Evolutionary conservation across 1,139 yeast species (phyloP).

Genomic region (Blastobotrys persicus): DNA sequence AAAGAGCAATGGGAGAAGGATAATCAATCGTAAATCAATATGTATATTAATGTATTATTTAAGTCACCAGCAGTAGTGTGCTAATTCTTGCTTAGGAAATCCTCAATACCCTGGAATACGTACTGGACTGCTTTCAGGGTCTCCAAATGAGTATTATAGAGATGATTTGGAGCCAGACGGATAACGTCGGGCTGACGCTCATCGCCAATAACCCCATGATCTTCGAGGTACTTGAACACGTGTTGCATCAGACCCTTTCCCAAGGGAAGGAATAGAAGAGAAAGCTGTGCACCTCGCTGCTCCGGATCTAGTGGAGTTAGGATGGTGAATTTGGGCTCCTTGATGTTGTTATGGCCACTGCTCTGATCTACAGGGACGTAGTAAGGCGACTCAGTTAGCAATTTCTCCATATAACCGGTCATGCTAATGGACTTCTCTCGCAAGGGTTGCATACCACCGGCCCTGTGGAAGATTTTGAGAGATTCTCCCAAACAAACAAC

Average conservation of each 20-base stretch:
- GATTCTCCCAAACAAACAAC: slow-evolving; percentile 70
- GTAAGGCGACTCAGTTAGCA: slow-evolving; percentile 42
- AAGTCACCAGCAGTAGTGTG: no score
- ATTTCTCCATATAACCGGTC: slow-evolving; percentile 55
- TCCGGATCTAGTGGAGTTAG: slow-evolving; percentile 62
- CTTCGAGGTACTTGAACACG: slow-evolving; percentile 48
- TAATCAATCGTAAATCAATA: slow-evolving; percentile 15
- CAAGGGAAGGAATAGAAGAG: slow-evolving; percentile 61
- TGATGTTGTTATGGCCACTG: slow-evolving; percentile 22
- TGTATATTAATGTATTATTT: background rate
- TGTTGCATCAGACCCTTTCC: slow-evolving; percentile 59
- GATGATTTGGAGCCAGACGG: slow-evolving; percentile 77
- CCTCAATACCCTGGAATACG: slow-evolving; percentile 37
- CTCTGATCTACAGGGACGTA: slow-evolving; percentile 40
- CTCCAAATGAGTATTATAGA: slow-evolving; percentile 75
- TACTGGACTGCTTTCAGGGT: slow-evolving; percentile 48
- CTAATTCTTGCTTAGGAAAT: slow-evolving; percentile 5
- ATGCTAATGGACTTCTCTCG: slow-evolving; percentile 56
- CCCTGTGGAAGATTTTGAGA: slow-evolving; percentile 55
- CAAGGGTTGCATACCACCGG: slow-evolving; percentile 62
- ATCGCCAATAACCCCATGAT: slow-evolving; percentile 71
- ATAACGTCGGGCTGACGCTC: slow-evolving; percentile 89
- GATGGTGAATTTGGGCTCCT: slow-evolving; percentile 55
- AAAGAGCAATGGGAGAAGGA: slow-evolving; percentile 59
- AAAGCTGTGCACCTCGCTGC: slow-evolving; percentile 79